Conservation (phyloP, 2,329 filamentous ascomycete genomes). For the Botryotinia calthae region DNA sequence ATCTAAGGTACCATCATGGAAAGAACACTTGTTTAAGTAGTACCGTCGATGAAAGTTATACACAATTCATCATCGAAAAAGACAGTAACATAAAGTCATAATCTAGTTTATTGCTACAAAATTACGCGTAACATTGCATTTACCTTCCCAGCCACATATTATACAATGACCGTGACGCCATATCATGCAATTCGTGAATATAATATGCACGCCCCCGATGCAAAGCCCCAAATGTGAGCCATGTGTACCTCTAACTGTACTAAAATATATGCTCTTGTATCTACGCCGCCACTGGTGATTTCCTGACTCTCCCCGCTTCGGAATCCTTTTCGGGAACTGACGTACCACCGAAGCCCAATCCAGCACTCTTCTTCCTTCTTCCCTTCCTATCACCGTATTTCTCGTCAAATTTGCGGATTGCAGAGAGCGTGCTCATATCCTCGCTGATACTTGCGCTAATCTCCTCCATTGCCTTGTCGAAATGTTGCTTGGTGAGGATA, state of each 20-base stretch:
- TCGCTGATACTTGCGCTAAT: slow-evolving; percentile 91
- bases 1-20: not conserved
- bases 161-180: slow-evolving; percentile 11
- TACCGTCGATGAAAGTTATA: not conserved
- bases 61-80: not conserved
- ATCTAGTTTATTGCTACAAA: slow-evolving; percentile 11
- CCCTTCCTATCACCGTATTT: slow-evolving; percentile 82
- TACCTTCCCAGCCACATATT: not conserved
- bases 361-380: slow-evolving; percentile 55
- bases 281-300: slow-evolving; percentile 26
- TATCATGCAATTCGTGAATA: not conserved
- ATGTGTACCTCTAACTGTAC: slow-evolving; percentile 12
- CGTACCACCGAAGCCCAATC: slow-evolving; percentile 56
- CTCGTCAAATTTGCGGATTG: slow-evolving; percentile 93
- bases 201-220: slow-evolving; percentile 4
- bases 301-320: slow-evolving; percentile 37
- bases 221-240: slow-evolving; percentile 8
- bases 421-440: slow-evolving; percentile 82
- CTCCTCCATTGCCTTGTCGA: slow-evolving; percentile 80
- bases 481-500: slow-evolving; percentile 66
- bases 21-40: not conserved
- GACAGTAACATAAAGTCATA: not conserved
- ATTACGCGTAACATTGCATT: not conserved
- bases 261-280: not conserved
- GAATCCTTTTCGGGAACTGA: slow-evolving; percentile 35